Conservation (phyloP, 179 eudicot species). For the Silene noctiflora region DNA sequence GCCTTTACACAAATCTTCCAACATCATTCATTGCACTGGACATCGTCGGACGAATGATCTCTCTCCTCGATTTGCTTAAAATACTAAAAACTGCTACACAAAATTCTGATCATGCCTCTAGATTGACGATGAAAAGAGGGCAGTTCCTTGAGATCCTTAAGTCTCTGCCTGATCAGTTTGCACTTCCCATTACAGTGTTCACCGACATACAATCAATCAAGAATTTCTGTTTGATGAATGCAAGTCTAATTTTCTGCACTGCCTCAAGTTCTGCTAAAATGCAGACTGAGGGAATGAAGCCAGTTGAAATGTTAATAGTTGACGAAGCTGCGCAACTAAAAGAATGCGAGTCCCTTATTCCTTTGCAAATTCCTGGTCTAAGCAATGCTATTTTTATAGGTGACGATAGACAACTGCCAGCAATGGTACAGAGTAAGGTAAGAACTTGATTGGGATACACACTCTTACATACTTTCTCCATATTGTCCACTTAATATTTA, state of each 20-base stretch:
- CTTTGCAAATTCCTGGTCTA: constrained; percentile 54
- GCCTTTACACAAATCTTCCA: constrained; percentile 58
- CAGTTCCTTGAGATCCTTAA: constrained; percentile 42
- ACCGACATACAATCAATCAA: constrained; percentile 19
- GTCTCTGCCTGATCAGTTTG: constrained; percentile 29
- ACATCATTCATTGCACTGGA: constrained; percentile 37
- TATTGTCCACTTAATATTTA: neutral
- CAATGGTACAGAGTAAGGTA: constrained; percentile 71
- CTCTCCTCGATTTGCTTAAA: constrained; percentile 30
- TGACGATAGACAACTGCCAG: constrained; percentile 70
- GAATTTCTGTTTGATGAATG: constrained; percentile 46
- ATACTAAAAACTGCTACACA: constrained; percentile 19
- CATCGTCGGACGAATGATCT: constrained; percentile 42
- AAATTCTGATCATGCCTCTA: neutral
- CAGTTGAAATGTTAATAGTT: constrained; percentile 43
- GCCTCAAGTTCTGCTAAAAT: constrained; percentile 53
- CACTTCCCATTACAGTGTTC: neutral
- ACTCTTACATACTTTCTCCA: neutral
- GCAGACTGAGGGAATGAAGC: constrained; percentile 28
- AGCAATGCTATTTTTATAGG: constrained; percentile 58
- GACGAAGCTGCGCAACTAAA: constrained; percentile 81
- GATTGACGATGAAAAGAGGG: constrained; percentile 17
- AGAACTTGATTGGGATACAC: neutral
- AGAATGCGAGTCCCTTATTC: constrained; percentile 72
- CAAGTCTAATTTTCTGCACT: constrained; percentile 58